These are phyloP conservation scores for Staphylotrichum tortipilum DNA, from an alignment of 495 filamentous ascomycete genomes.

Conservation along the genomic window DNA sequence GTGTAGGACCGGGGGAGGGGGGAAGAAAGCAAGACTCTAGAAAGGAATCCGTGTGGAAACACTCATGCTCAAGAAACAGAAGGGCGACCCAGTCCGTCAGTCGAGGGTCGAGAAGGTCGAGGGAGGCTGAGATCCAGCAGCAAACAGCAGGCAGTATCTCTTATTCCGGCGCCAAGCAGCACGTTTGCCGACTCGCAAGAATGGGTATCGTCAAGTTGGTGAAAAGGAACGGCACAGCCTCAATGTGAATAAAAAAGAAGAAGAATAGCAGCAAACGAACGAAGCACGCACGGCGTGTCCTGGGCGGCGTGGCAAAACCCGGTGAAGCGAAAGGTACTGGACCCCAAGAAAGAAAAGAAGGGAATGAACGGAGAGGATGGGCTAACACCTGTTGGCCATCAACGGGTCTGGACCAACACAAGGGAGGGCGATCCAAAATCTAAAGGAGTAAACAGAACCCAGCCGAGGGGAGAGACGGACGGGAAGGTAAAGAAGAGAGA, in stretches of 20 bases:
- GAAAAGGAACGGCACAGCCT: constrained; percentile 1
- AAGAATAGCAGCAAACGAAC: constrained; percentile 12
- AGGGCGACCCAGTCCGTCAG: neutral
- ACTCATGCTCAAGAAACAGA: neutral
- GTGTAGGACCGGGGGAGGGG: neutral
- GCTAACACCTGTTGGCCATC: too few species aligned
- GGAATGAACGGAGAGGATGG: too few species aligned
- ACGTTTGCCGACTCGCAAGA: too few species aligned
- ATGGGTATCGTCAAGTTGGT: neutral
- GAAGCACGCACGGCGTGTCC: neutral
- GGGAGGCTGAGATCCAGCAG: too few species aligned
- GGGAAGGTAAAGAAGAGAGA: neutral
- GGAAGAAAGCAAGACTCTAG: neutral
- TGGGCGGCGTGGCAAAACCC: too few species aligned
- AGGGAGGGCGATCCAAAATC: too few species aligned
- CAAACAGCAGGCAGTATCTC: too few species aligned
- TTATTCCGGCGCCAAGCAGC: too few species aligned
- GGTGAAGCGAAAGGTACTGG: too few species aligned
- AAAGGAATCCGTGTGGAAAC: neutral
- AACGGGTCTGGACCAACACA: too few species aligned
- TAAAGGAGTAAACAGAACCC: too few species aligned
- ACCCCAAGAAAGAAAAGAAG: neutral
- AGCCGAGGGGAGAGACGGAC: neutral
- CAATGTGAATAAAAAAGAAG: constrained; percentile 10
- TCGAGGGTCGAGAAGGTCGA: neutral